Conservation (phyloP, 257 asterid genomes). For the Fraxinus anomala region DNA sequence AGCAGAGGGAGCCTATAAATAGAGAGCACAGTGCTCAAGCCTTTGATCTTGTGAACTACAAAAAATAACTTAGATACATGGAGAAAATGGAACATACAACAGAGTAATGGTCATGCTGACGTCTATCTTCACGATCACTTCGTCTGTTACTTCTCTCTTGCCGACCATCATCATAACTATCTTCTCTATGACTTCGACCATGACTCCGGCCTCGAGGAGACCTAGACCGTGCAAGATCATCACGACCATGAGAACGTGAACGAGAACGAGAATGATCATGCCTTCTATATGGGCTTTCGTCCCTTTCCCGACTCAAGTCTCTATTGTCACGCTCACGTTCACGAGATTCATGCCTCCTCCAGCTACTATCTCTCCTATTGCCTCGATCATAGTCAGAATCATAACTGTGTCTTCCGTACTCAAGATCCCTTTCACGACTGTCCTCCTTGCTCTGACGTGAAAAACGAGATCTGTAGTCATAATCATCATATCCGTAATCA, state of each 20-base stretch:
- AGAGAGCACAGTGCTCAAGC: conserved; percentile 26
- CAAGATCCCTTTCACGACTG: conserved; percentile 82
- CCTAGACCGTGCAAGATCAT: conserved; percentile 78
- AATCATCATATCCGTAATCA: conserved; percentile 81
- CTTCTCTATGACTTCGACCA: conserved; percentile 83
- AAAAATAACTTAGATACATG: conserved; percentile 14
- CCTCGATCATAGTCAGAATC: conserved; percentile 94
- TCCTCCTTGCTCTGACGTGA: conserved; percentile 69
- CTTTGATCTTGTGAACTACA: conserved; percentile 22
- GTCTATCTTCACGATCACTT: conserved; percentile 81
- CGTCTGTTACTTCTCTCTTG: conserved; percentile 74
- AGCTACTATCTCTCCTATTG: conserved; percentile 73
- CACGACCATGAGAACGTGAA: conserved; percentile 74
- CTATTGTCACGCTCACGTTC: conserved; percentile 84
- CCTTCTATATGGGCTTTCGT: conserved; percentile 68
- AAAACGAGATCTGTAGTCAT: conserved; percentile 70
- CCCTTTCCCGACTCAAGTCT: conserved; percentile 81
- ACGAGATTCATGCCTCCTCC: conserved; percentile 83
- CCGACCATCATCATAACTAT: conserved; percentile 77
- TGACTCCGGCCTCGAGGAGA: conserved; percentile 88
- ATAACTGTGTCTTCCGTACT: conserved; percentile 73
- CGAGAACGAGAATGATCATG: conserved; percentile 67
- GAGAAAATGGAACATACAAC: conserved; percentile 49
- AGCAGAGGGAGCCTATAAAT: conserved; percentile 86
- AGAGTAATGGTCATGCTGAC: conserved; percentile 62